Percentiles rank a stretch among this genome's conserved stretches.
Evolutionary conservation across 192 early-diverging fungal species (phyloP).

Genomic region (Coemansia sp.): DNA sequence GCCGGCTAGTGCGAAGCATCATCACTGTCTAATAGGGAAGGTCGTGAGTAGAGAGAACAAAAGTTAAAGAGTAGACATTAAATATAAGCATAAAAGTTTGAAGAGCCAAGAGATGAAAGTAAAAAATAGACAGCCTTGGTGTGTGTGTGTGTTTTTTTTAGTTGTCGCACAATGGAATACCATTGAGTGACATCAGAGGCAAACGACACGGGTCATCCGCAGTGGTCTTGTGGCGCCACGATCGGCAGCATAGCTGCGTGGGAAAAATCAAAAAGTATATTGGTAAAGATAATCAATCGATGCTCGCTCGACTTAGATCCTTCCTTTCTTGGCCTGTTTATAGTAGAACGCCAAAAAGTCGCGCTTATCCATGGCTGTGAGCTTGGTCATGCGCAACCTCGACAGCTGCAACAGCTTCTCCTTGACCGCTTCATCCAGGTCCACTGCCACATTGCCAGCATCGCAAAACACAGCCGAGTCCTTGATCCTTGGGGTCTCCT

Average conservation of each 20-base stretch:
- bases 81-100: background rate
- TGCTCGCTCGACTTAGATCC: background rate
- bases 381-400: slow-evolving; percentile 64
- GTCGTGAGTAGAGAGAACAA: background rate
- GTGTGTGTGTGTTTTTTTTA: background rate
- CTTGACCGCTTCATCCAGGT: slow-evolving; percentile 59
- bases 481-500: slow-evolving; percentile 57
- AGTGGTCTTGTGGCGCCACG: slow-evolving; percentile 10
- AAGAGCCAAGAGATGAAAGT: background rate
- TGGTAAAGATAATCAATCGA: background rate
- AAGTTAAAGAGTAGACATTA: background rate
- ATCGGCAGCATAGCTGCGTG: background rate
- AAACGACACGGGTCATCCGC: background rate
- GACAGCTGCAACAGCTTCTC: slow-evolving; percentile 60
- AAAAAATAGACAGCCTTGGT: background rate
- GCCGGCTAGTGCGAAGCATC: slow-evolving; percentile 5
- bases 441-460: slow-evolving; percentile 22
- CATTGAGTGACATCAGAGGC: background rate
- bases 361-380: slow-evolving; percentile 68
- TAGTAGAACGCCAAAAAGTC: slow-evolving; percentile 75
- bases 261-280: slow-evolving; percentile 1
- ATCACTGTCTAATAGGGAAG: background rate
- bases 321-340: slow-evolving; percentile 19
- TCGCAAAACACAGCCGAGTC: slow-evolving; percentile 59
- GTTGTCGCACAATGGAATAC: background rate